Base-by-base conservation (phyloP, 306 rosid species). In the Castanopsis chinensis region DNA sequence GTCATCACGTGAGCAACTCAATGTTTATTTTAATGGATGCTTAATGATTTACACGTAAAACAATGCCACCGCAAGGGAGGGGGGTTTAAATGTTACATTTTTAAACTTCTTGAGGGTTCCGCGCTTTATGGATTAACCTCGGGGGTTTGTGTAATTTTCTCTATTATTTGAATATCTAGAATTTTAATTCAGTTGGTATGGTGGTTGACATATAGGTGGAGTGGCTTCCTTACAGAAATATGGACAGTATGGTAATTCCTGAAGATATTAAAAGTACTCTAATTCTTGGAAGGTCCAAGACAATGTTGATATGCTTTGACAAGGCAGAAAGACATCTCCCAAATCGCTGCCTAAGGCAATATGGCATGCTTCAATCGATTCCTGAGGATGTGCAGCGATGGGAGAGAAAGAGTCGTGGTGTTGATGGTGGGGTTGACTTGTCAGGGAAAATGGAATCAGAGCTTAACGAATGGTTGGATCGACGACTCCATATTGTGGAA, bases 271-370 rank as follows among this genome's bases (percentile, higher is more conserved):
- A 85, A 82, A 89, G 72, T 76, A 90, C 89, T 77, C 79, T 96
- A 83, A 84, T 82, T 67, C 81, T 93, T 79, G 98, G 96, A 78
- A 86, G 98, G 88, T 90, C 99, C 14, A 96, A 85, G 87, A 93
- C 99, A 74, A 96, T 96, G 99, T 72, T 96, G 78, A 89, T 96
- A 67, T 93, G 98, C 87, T 96, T 96, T 87, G 99, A 96, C 88
- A 96, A 96, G 92, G 99, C 99, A 15, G 99, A 96, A 86, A 89
- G 98, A 82, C 99, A 96, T 88, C 97, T 96, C 63, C 98, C 99
- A 51, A 81, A 90, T 81, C 96, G 98, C 69, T 93, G 97, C 86
- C 84, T 93, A 27, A 87, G 99, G 88, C 98, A 93, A 77, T 93
- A 93, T 60, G 96, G 98, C 79, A 86, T 88, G 91, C 87, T 78